Percentiles rank a stretch among this genome's conserved stretches.
These are phyloP conservation scores for Posidonia oceanica DNA, from an alignment of 116 monocot genomes.

Conservation along the genomic window DNA sequence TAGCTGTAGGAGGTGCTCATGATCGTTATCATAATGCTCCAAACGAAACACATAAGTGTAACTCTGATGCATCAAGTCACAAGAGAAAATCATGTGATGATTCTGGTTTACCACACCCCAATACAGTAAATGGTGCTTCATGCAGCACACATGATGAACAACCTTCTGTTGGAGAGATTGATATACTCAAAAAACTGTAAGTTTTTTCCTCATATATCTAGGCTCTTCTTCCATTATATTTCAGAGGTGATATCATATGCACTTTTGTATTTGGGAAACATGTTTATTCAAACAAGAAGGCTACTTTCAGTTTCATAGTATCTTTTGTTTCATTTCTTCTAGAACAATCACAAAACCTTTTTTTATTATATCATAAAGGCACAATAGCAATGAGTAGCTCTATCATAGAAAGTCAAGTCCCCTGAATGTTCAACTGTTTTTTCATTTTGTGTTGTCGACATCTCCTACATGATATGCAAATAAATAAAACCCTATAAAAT, in stretches of 20 bases:
- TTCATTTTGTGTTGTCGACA: too few species aligned
- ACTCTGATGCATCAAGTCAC: slow-evolving; percentile 2
- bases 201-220: slow-evolving; percentile 12
- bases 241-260: background rate
- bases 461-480: too few species aligned
- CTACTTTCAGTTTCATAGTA: too few species aligned
- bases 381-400: too few species aligned
- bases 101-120: slow-evolving; percentile 9
- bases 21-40: background rate
- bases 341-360: too few species aligned
- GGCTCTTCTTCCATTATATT: background rate
- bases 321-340: too few species aligned
- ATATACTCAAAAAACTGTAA: slow-evolving; percentile 72
- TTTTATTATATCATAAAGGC: too few species aligned
- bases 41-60: background rate
- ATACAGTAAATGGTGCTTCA: slow-evolving; percentile 5
- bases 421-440: too few species aligned
- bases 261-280: background rate
- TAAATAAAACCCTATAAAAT: too few species aligned
- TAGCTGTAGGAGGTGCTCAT: background rate
- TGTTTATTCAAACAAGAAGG: too few species aligned
- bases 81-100: slow-evolving; percentile 30
- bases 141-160: background rate
- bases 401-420: too few species aligned
- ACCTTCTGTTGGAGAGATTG: slow-evolving; percentile 25